Percentiles rank a stretch among this genome's conserved stretches.
phyloP scores from a whole-genome alignment of 441 rosid species.

The Biscutella laevigata region DNA sequence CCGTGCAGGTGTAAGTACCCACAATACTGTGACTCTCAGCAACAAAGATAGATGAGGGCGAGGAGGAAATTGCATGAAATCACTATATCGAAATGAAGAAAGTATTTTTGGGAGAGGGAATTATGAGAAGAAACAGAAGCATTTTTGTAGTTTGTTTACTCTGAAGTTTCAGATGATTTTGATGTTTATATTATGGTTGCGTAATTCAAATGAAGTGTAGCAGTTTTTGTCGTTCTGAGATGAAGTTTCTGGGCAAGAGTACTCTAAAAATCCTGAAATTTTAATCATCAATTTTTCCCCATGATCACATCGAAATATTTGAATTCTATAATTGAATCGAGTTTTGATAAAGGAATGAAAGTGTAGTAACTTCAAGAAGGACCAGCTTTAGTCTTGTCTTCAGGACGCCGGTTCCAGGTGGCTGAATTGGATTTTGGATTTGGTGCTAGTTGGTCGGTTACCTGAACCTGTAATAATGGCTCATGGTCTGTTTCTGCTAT shows the following conservation, averaged over 20 bases:
- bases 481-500: constrained; percentile 78
- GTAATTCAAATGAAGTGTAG: too few species aligned
- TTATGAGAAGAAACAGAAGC: background rate
- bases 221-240: too few species aligned
- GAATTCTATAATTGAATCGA: too few species aligned
- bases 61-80: background rate
- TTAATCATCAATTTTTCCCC: too few species aligned
- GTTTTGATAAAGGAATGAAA: too few species aligned
- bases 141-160: background rate
- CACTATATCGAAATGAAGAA: background rate
- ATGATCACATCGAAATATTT: too few species aligned
- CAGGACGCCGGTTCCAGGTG: constrained; percentile 65
- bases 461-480: constrained; percentile 52
- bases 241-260: too few species aligned
- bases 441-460: constrained; percentile 65
- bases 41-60: constrained; percentile 5
- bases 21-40: constrained; percentile 67
- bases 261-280: too few species aligned
- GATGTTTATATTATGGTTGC: too few species aligned
- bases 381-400: constrained; percentile 64
- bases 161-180: too few species aligned
- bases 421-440: constrained; percentile 72
- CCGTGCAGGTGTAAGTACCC: constrained; percentile 69
- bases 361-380: too few species aligned
- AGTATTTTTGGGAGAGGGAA: background rate